Evolutionary conservation across 768 basidiomycete species (phyloP).

Genomic region (Mycena galericulata): DNA sequence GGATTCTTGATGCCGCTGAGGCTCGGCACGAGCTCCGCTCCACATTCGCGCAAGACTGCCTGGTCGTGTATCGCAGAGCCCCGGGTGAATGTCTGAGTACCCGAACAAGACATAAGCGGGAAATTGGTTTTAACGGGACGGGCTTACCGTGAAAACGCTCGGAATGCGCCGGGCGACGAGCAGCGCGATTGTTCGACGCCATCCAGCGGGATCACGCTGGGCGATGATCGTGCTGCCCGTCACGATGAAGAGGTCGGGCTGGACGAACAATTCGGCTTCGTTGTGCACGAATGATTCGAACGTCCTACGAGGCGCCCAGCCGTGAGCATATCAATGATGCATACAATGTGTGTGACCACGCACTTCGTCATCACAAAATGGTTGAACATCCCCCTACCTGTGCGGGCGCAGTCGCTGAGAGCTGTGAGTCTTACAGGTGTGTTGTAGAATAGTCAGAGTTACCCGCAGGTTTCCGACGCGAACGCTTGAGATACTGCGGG

Average conservation of each 20-base stretch:
- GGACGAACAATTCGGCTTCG: constrained; percentile 19
- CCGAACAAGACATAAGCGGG: constrained; percentile 2
- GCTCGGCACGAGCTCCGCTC: constrained; percentile 10
- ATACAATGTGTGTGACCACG: neutral
- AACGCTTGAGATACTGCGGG: neutral
- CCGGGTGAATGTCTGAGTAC: neutral
- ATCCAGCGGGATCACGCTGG: neutral
- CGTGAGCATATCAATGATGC: no score
- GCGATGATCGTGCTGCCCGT: neutral
- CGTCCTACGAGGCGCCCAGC: neutral
- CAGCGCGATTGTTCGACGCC: constrained; percentile 18
- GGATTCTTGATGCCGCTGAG: constrained; percentile 16
- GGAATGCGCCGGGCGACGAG: constrained; percentile 18
- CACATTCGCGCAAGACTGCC: constrained; percentile 15
- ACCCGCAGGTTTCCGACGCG: constrained; percentile 5
- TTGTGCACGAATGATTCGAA: constrained; percentile 24
- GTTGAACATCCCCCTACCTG: neutral
- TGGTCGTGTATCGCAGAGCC: neutral
- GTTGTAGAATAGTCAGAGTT: neutral
- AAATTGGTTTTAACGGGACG: neutral
- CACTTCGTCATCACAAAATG: constrained; percentile 4
- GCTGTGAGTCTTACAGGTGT: neutral
- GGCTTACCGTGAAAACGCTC: constrained; percentile 21
- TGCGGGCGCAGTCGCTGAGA: constrained; percentile 4
- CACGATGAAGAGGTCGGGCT: constrained; percentile 22